Conservation (phyloP, 768 basidiomycete species). For the Steccherinum ochraceum region DNA sequence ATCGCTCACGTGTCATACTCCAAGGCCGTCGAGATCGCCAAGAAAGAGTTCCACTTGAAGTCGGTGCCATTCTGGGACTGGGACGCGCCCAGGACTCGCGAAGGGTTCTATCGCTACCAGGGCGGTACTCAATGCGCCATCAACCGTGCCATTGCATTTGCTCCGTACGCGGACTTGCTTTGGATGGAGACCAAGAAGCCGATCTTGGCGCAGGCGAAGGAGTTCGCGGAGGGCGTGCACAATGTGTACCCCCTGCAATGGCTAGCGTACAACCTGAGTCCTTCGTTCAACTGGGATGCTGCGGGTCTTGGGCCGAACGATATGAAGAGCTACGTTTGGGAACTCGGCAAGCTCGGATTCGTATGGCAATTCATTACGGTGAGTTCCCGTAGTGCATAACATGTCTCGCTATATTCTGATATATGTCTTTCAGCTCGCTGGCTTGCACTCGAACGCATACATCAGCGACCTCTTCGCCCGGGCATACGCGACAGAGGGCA, state of each 20-base stretch:
- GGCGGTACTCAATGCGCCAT: conserved; percentile 94
- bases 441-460: conserved; percentile 95
- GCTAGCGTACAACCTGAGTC: conserved; percentile 94
- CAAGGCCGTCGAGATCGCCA: conserved; percentile 68
- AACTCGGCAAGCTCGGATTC: conserved; percentile 91
- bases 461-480: conserved; percentile 91
- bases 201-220: conserved; percentile 83
- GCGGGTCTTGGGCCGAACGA: conserved; percentile 82
- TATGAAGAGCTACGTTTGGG: conserved; percentile 89
- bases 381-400: conserved; percentile 22
- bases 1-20: conserved; percentile 64
- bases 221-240: conserved; percentile 88
- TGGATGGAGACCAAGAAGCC: conserved; percentile 99
- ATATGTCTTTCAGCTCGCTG: conserved; percentile 62
- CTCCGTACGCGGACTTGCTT: conserved; percentile 85
- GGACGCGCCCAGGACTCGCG: conserved; percentile 90
- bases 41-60: conserved; percentile 70
- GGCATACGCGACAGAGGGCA: conserved; percentile 87
- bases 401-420: background rate
- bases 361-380: conserved; percentile 99
- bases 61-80: conserved; percentile 87
- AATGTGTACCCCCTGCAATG: conserved; percentile 81
- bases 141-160: conserved; percentile 87
- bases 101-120: conserved; percentile 96
- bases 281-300: conserved; percentile 92